Evolutionary conservation across 345 rosid genomes (phyloP), one percentile per base, ranked within the genome.

Genomic region (Lepidium didymum): DNA sequence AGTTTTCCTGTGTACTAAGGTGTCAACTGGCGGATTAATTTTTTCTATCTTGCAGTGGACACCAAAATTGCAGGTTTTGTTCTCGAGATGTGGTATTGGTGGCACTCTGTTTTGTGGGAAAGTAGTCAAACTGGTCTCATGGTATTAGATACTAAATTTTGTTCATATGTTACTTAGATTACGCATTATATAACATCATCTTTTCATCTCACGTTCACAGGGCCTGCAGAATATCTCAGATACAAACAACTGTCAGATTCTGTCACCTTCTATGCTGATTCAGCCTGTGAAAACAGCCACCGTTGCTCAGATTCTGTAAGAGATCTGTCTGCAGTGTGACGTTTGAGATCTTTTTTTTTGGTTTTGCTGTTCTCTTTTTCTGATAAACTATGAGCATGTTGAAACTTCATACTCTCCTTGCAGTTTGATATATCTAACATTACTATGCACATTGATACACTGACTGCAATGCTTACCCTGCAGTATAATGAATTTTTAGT

Each of bases 71-170:
- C 85, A 18, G 80, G 86, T 70, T 82, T 77, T 77, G 83, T 86
- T 79, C 88, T 88, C 62, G 98, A 93, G 80, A 83, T 93, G 86
- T 87, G 96, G 96, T 88, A 80, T 65, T 75, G 85, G 79, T 93
- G 98, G 98, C 98, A 93, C 78, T 82, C 83, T 53, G 81, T 83
- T 63, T 58, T 93, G 82, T 90, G 98, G 98, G 84, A 67, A 69
- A 79, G 80, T 57, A 53, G 64, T 37, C 73, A 80, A 69, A 59
- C 33, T 70, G 68, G 60, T 67, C 52, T 78, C 69, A 61, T 57
- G 94, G 98, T 90, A 85, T 41, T 52, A 44, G 7, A 50, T 15
- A 36, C n/a, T 36, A 19, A 36, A 68, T 67, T 71, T 40, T 45
- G 14, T 63, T 41, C 50, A 27, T 43, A 41, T 42, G 18, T 57